Percentiles rank a stretch among this genome's conserved stretches.
phyloP scores from a whole-genome alignment of 164 flowering plant species.

The Aristolochia contorta region DNA sequence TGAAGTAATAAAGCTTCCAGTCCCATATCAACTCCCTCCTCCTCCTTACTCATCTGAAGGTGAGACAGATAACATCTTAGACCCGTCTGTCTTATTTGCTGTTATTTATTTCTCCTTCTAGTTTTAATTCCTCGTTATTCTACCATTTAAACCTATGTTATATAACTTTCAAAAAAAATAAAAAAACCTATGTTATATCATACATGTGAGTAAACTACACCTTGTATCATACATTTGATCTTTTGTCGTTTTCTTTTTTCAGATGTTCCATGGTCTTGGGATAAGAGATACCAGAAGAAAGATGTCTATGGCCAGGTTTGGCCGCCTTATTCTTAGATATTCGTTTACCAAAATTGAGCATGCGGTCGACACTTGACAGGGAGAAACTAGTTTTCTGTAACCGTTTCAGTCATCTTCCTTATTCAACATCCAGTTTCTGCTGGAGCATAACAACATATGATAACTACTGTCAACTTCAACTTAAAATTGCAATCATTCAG shows the following conservation, averaged over 20 bases:
- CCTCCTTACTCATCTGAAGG: slow-evolving; percentile 71
- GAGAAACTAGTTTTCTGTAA: background rate
- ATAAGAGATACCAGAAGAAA: slow-evolving; percentile 54
- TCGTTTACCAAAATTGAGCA: no score
- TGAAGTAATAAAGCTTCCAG: slow-evolving; percentile 54
- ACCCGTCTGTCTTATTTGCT: background rate
- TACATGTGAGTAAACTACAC: background rate
- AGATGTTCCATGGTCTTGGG: slow-evolving; percentile 99
- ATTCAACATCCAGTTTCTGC: background rate
- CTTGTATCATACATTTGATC: background rate
- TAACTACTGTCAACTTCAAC: background rate
- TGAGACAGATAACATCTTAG: slow-evolving; percentile 10
- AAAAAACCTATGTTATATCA: background rate
- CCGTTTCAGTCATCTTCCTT: background rate
- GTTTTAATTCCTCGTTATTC: no score
- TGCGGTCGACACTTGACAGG: background rate
- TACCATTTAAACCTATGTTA: no score
- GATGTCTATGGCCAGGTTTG: slow-evolving; percentile 87
- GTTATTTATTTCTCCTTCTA: no score
- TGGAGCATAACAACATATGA: no score
- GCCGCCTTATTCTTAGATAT: slow-evolving; percentile 55
- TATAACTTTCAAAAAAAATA: no score
- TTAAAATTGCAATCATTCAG: background rate
- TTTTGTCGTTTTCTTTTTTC: slow-evolving; percentile 8
- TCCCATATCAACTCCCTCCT: slow-evolving; percentile 93